Percentiles rank a stretch among this genome's conserved stretches.
phyloP scores from a whole-genome alignment of 1,139 yeast species.

The Kurtzmaniella quercitrusa region DNA sequence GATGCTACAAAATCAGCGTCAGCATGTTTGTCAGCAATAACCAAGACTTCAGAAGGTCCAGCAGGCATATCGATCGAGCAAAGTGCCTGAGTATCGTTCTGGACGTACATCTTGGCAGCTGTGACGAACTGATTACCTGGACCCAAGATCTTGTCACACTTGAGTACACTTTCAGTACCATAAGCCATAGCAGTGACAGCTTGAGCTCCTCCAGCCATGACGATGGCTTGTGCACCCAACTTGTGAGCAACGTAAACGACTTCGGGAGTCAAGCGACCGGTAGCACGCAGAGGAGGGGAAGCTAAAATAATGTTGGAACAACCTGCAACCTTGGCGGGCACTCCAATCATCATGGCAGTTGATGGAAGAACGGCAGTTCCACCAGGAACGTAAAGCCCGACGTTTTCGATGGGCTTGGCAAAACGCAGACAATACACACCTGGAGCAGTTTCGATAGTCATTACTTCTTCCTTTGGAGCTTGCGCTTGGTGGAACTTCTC shows the following conservation, averaged over 20 bases:
- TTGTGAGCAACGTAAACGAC: slow-evolving; percentile 97
- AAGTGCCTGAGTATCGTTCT: slow-evolving; percentile 90
- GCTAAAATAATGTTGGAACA: slow-evolving; percentile 92
- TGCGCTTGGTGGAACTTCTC: slow-evolving; percentile 94
- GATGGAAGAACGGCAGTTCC: slow-evolving; percentile 98
- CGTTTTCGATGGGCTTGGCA: slow-evolving; percentile 90
- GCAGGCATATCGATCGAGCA: slow-evolving; percentile 99
- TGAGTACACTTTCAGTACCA: slow-evolving; percentile 88
- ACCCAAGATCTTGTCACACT: slow-evolving; percentile 95
- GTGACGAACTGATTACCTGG: slow-evolving; percentile 99
- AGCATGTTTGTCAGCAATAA: slow-evolving; percentile 80
- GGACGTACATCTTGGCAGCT: slow-evolving; percentile 97
- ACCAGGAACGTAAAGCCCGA: slow-evolving; percentile 96
- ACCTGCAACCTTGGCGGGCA: slow-evolving; percentile 98
- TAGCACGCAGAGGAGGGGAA: slow-evolving; percentile 91
- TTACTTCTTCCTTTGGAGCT: slow-evolving; percentile 58
- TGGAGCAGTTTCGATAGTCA: slow-evolving; percentile 89
- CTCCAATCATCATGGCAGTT: slow-evolving; percentile 96
- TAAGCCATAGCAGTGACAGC: slow-evolving; percentile 99
- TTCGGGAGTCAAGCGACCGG: slow-evolving; percentile 93
- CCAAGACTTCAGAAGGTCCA: slow-evolving; percentile 97
- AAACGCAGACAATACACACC: slow-evolving; percentile 94
- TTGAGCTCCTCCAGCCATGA: slow-evolving; percentile 98
- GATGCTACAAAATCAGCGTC: slow-evolving; percentile 96
- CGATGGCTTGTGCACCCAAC: slow-evolving; percentile 85